phyloP scores from a whole-genome alignment of 2,329 filamentous ascomycete species.

The Microascus cirrosus region DNA sequence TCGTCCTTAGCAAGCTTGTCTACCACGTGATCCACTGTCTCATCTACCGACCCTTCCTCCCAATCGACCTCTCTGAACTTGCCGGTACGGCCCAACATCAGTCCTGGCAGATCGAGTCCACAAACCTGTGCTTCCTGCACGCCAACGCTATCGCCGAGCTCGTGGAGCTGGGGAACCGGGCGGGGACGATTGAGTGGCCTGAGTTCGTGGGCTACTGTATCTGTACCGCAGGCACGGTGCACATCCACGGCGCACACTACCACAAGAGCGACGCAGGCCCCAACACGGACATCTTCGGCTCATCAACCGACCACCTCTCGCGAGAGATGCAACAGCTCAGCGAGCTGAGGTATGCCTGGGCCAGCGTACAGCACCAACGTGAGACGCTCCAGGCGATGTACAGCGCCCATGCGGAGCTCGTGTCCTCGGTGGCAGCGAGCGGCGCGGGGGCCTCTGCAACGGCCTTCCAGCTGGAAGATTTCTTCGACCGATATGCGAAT shows the following conservation, averaged over 20 bases:
- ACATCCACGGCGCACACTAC: constrained; percentile 79
- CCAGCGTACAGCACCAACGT: constrained; percentile 67
- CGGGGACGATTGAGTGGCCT: constrained; percentile 70
- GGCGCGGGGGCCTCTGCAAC: constrained; percentile 59
- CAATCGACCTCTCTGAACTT: constrained; percentile 72
- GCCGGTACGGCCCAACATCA: constrained; percentile 74
- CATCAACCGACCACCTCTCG: constrained; percentile 57
- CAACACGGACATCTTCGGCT: constrained; percentile 52
- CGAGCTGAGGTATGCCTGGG: constrained; percentile 66
- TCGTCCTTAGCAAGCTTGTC: constrained; percentile 75
- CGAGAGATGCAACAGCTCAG: constrained; percentile 71
- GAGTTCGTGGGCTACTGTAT: constrained; percentile 81
- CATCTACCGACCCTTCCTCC: constrained; percentile 77
- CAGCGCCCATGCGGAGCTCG: constrained; percentile 68
- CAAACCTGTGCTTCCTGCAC: constrained; percentile 75
- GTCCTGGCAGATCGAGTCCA: constrained; percentile 87
- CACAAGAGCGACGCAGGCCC: constrained; percentile 32
- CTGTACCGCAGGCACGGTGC: constrained; percentile 76
- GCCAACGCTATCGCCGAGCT: constrained; percentile 81
- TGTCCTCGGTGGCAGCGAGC: constrained; percentile 57
- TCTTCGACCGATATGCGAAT: constrained; percentile 68
- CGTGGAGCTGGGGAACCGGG: constrained; percentile 66
- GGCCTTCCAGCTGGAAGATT: constrained; percentile 77
- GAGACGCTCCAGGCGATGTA: constrained; percentile 71
- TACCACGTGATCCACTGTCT: constrained; percentile 82